Evolutionary conservation across 177 flowering plant genomes (phyloP).

Genomic region (Vitis hybrid): DNA sequence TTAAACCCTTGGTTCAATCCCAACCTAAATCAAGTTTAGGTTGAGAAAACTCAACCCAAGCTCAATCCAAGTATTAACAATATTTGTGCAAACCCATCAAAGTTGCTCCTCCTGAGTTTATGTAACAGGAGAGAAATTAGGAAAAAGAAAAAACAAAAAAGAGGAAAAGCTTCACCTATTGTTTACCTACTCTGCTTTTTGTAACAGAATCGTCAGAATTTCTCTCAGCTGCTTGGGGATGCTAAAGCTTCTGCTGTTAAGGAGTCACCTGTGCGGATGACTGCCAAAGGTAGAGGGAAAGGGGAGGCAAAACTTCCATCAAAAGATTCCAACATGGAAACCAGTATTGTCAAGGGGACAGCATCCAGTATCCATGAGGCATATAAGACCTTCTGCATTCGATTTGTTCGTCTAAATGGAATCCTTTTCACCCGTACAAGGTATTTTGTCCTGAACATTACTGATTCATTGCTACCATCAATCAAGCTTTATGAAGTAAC

Average conservation of each 20-base stretch:
- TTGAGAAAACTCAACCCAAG: no score
- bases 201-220: conserved; percentile 82
- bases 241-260: conserved; percentile 44
- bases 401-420: conserved; percentile 89
- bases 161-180: no score
- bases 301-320: conserved; percentile 38
- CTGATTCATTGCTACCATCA: background rate
- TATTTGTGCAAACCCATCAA: no score
- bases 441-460: conserved; percentile 32
- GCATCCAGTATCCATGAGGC: conserved; percentile 31
- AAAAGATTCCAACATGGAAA: conserved; percentile 46
- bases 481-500: conserved; percentile 3
- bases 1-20: no score
- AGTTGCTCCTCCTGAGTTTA: no score
- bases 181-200: background rate
- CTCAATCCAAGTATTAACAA: no score
- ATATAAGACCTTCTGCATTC: conserved; percentile 58
- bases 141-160: no score
- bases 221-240: conserved; percentile 54
- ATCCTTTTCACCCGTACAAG: conserved; percentile 92
- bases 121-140: no score
- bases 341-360: conserved; percentile 34
- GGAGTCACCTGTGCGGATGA: conserved; percentile 27
- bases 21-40: no score
- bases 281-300: conserved; percentile 70